These are phyloP conservation scores for Tardiomyces blankii DNA, from an alignment of 1,139 yeast species.

Conservation along the genomic window DNA sequence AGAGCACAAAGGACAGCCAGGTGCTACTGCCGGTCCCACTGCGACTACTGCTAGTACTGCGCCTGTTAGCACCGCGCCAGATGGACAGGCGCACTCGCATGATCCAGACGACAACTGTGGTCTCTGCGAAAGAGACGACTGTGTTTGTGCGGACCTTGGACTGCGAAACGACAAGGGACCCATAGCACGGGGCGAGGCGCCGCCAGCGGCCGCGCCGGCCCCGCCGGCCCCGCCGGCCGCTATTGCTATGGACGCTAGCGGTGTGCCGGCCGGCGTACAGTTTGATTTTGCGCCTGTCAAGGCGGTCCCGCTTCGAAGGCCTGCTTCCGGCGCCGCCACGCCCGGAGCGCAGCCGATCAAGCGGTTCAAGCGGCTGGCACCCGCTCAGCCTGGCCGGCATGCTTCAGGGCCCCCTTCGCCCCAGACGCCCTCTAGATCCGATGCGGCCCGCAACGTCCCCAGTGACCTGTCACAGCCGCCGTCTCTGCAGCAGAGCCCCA, in stretches of 20 bases:
- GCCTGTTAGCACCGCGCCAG: no score
- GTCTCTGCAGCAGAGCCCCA: constrained; percentile 2
- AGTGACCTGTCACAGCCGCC: constrained; percentile 2
- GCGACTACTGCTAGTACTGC: no score
- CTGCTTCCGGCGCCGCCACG: neutral
- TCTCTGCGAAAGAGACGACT: constrained; percentile 20
- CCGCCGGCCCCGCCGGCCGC: neutral
- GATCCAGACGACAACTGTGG: constrained; percentile 16
- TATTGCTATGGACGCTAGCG: neutral
- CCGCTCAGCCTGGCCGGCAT: no score
- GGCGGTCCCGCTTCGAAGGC: neutral
- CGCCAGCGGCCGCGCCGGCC: neutral
- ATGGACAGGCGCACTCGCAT: neutral
- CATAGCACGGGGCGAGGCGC: neutral
- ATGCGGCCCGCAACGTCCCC: no score
- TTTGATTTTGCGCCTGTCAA: neutral
- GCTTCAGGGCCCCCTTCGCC: no score
- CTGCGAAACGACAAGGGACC: constrained; percentile 1
- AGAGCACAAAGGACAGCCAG: no score
- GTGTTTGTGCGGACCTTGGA: constrained; percentile 24
- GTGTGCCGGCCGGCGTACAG: neutral
- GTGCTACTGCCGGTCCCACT: no score
- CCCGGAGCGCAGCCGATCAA: neutral
- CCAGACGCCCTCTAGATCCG: no score
- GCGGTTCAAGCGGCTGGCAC: neutral